Evolutionary conservation across 371 early-diverging fungal species (phyloP), one percentile per base, ranked within the genome.

Genomic region (Mucor plumbeus): DNA sequence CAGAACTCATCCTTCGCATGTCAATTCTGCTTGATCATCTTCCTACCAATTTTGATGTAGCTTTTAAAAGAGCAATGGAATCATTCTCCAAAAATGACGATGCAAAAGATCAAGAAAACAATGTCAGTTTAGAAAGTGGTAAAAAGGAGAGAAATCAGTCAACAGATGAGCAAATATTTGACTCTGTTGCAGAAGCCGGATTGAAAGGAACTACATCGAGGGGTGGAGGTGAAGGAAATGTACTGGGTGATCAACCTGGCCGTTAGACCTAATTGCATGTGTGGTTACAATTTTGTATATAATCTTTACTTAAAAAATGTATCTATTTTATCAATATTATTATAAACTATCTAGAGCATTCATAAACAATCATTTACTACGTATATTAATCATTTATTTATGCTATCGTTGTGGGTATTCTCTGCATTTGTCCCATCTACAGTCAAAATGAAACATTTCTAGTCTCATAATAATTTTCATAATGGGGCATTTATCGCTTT

Each of bases 21-120:
- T 74, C 74, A 11, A 76, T 79, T 34, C 53, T 79, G 8, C 60
- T 79, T 9, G 79, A 79, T 43, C 79, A 79, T 67, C 44, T 79
- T 34, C 79, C 79, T 0, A 69, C 71, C 50, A 79, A 79, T 54
- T 79, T 75, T 64, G 79, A 79, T 48, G 72, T 79, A 1, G 76
- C 76, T 1, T 79, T 79, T n/a, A 61, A 50, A 4, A 63, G 74
- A 36, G 79, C 79, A 3, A 64, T 74, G 31, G 74, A 76, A 3
- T 54, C 65, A 4, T 48, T 69, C 0, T 36, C 34, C 10, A 9
- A 47, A 38, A 50, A 47, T 0, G n/a, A 54, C 10, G 61, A 60
- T n/a, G n/a, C 19, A 47, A 35, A 17, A 17, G 55, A 62, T 40
- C 41, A 9, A 8, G 34, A 50, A 36, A 41, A 59, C 5, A 47